Evolutionary conservation across 331 rosid genomes (phyloP).

Genomic region (Prunus yedoensis): DNA sequence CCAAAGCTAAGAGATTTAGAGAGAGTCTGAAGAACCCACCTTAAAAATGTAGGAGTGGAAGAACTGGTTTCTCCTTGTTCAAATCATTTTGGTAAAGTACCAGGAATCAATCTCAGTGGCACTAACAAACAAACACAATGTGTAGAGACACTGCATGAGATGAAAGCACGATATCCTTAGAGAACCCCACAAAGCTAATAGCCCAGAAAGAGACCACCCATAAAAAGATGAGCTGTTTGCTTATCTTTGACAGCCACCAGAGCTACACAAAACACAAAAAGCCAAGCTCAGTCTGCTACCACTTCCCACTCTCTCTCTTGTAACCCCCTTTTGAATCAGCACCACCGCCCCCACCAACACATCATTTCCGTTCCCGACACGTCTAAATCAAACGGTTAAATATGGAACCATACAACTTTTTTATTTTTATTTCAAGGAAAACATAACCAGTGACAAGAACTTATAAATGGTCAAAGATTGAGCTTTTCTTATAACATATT

Average conservation of each 20-base stretch:
- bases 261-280: constrained; percentile 58
- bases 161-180: constrained; percentile 29
- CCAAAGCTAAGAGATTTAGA: neutral
- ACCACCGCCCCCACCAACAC: constrained; percentile 53
- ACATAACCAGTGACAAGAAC: neutral
- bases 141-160: constrained; percentile 35
- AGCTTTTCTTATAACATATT: neutral
- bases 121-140: constrained; percentile 51
- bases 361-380: constrained; percentile 22
- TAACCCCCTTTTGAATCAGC: constrained; percentile 65
- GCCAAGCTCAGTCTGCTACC: constrained; percentile 75
- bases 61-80: constrained; percentile 2
- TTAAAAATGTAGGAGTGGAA: constrained; percentile 13
- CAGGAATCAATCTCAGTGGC: constrained; percentile 44
- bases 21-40: constrained; percentile 14
- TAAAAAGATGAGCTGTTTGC: constrained; percentile 64
- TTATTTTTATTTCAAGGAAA: neutral
- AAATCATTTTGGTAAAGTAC: constrained; percentile 30
- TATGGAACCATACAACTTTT: neutral
- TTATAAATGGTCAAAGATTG: neutral
- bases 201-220: constrained; percentile 33
- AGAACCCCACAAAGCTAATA: constrained; percentile 41
- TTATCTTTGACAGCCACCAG: constrained; percentile 76
- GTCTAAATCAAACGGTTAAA: constrained; percentile 17
- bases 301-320: constrained; percentile 27